Evolutionary conservation across 352 stramenopile genomes (phyloP), one percentile per base, ranked within the genome.

Genomic region (Pelagophyceae sp.): DNA sequence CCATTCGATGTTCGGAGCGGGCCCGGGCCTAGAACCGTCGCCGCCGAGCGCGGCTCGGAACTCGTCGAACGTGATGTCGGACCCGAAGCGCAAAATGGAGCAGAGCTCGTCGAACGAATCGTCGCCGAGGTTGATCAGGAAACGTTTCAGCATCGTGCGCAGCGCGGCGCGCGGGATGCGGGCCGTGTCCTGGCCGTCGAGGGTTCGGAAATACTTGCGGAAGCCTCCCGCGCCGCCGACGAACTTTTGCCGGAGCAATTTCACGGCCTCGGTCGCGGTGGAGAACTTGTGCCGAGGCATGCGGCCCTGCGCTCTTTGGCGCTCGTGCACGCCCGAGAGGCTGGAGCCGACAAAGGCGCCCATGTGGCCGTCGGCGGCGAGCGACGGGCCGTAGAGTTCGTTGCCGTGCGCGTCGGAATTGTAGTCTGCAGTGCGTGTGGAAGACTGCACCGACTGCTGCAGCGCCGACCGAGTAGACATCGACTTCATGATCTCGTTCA

Each of bases 1-100:
- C 54, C 54, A 63, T 2, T 63, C 54, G 54, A 63, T 63, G 54
- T 63, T 54, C n/a, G n/a, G n/a, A n/a, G n/a, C n/a, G n/a, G n/a
- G n/a, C n/a, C n/a, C n/a, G n/a, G n/a, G n/a, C n/a, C n/a, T n/a
- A n/a, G n/a, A n/a, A n/a, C n/a, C n/a, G n/a, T n/a, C 40, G 40
- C 40, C 40, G 15, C 54, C 54, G 27, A 63, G 29, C 15, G 54
- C 54, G 15, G 20, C 29, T 15, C 54, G 54, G 54, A 63, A 63
- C 15, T 27, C 15, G 54, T 20, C 54, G 54, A 63, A 63, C 15
- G 11, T 15, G 15, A 31, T 27, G 15, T n/a, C 27, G 11, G 54
- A 6, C 54, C 15, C 27, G 54, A 63, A 29, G 15, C 27, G 2
- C 15, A n/a, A 2, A 27, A 63, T 6, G 54, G 11, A 2, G 54